Evolutionary conservation across 805 yeast species (phyloP).

Genomic region (Ogataea henricii): DNA sequence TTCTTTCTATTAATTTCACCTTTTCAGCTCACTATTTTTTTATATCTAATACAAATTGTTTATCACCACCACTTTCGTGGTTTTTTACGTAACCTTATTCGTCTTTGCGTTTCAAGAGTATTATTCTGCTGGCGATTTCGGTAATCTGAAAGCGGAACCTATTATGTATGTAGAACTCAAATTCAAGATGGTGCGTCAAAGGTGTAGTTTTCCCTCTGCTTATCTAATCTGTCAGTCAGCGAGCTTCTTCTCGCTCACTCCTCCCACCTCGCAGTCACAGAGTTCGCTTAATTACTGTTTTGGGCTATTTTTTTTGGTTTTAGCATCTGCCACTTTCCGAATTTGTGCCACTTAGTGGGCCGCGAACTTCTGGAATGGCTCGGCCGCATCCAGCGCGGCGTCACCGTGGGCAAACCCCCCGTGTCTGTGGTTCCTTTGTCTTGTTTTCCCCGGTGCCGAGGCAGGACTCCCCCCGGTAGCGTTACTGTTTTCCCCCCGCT

Average conservation of each 20-base stretch:
- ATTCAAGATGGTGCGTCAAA: no score
- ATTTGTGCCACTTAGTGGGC: neutral
- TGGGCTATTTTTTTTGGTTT: neutral
- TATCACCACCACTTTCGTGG: slow-evolving; percentile 1
- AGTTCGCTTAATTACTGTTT: neutral
- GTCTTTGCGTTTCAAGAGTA: no score
- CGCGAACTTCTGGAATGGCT: neutral
- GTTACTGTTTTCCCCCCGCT: neutral
- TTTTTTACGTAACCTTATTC: neutral
- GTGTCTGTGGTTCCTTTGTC: neutral
- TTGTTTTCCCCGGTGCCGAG: neutral
- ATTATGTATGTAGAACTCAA: neutral
- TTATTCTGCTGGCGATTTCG: neutral
- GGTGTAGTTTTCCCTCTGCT: no score
- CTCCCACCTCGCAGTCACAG: slow-evolving; percentile 13
- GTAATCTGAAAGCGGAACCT: neutral
- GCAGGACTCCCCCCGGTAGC: neutral
- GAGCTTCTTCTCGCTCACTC: neutral
- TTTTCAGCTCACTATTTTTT: slow-evolving; percentile 13
- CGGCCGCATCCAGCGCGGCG: neutral
- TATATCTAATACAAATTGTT: slow-evolving; percentile 10
- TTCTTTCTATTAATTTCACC: slow-evolving; percentile 19
- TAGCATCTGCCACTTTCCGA: slow-evolving; percentile 4
- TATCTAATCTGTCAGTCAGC: neutral
- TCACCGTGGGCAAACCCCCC: neutral